Base-by-base conservation (phyloP, 2,329 filamentous ascomycete genomes). In the Aureobasidium namibiae region DNA sequence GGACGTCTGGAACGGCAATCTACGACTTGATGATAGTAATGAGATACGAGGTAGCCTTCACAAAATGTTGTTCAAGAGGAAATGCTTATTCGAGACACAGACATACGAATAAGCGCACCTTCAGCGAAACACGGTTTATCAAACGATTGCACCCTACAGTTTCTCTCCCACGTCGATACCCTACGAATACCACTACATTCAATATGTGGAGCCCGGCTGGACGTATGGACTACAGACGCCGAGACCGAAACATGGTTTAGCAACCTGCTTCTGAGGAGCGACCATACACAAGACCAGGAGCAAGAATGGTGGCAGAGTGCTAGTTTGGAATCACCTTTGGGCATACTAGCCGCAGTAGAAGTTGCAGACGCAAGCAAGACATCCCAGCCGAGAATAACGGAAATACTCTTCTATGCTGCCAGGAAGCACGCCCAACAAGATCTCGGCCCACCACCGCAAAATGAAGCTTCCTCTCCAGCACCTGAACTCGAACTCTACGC, bases 341-440 rank as follows among this genome's bases (percentile, higher is more conserved):
- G 75, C 1, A 66, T 77, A 11, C 63, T 77, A 5, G 71, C 67
- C 2, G 66, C 71, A 49, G 69, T 74, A 0, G 57, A 66, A 4
- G 52, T 53, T 9, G 34, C 50, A 16, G 42, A 29, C 11, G 29
- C 56, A 4, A 48, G 29, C 0, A 29, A 14, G 3, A 53, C 53
- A 0, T 16, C 24, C 2, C 61, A 60, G 7, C 66, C 69, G 0
- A 63, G 63, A 18, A 62, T 73, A 2, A 78, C 76, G 0, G 76
- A 80, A 50, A 64, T 80, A 0, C 67, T 80, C 4, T 74, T 80
- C 61, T 78, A 77, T 59, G 75, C 73, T 7, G 71, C 71, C 3
- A 66, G 70, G 56, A 63, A 64, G 33, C 9, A 59, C 23, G 44
- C 62, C 34, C 24, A 63, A 6, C 50, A 23, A 44, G 62, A 60